Base-by-base conservation (phyloP, 768 basidiomycete genomes). In the Suillus occidentalis region DNA sequence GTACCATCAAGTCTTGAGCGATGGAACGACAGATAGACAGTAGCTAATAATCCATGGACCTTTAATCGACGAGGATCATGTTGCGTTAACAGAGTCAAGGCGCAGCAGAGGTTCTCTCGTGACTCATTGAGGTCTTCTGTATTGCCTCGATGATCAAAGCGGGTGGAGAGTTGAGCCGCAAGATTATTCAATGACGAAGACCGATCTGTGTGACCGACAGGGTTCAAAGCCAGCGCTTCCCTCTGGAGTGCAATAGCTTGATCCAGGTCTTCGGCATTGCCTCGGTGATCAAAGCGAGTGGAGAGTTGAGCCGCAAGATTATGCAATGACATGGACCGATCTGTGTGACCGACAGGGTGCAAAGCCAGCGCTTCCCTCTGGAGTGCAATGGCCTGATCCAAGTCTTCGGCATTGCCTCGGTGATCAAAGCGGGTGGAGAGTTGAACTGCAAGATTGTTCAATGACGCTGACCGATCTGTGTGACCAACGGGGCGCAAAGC, bases 151-250 rank as follows among this genome's bases (percentile, higher is more conserved):
- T 43, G 4, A 1, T 18, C 2, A 6, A 45, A 45, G 20, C 43
- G 20, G 18, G 1, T 8, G 42, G 42, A 43, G 6, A 43, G 42
- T 18, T 1, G 1, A 43, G 0, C 8, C 18, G 42, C 42, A 18
- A 43, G 42, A 18, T 8, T 1, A 25, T 6, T 4, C 6, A 25
- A 25, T 25, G 49, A 49, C 12, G 2, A 4, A 4, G 49, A 25
- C 49, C 22, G 61, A 53, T 52, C 20, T 6, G 66, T 65, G 69
- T 72, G 66, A 34, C 43, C 58, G 25, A 25, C 6, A 4, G 70
- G 67, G 14, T 20, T 37, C 40, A 71, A 65, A 40, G 42, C 37
- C 18, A 72, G 52, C 5, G 63, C 67, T 40, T 68, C 62, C 58
- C 60, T 53, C 43, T 62, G 45, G 37, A 66, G 52, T 25, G 34